Evolutionary conservation across 1,284 basidiomycete species (phyloP).

Genomic region (Hortiboletus rubellus): DNA sequence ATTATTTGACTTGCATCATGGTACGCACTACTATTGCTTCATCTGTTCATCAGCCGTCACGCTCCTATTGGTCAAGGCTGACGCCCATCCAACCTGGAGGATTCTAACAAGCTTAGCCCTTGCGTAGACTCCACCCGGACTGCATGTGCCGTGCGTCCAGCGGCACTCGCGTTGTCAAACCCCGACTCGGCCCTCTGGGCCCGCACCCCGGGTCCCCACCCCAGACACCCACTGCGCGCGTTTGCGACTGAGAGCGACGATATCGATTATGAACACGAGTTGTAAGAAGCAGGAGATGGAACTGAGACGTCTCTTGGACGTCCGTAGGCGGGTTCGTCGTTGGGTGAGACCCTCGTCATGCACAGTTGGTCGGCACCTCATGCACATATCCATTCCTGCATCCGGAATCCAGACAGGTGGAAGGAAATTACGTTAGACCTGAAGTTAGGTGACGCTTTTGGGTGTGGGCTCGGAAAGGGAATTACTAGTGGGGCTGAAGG

Average conservation of each 20-base stretch:
- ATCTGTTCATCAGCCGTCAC: background rate
- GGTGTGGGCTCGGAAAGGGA: slow-evolving; percentile 27
- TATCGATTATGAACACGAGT: slow-evolving; percentile 8
- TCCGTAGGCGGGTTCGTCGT: slow-evolving; percentile 24
- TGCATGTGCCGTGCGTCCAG: slow-evolving; percentile 70
- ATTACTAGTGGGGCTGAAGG: slow-evolving; percentile 9
- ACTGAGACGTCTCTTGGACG: slow-evolving; percentile 10
- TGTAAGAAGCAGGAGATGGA: slow-evolving; percentile 25
- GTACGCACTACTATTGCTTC: slow-evolving; percentile 38
- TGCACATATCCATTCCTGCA: slow-evolving; percentile 75
- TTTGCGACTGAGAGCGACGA: slow-evolving; percentile 41
- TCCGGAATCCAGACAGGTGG: slow-evolving; percentile 94
- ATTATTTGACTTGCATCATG: slow-evolving; percentile 74
- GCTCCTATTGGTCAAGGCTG: slow-evolving; percentile 5
- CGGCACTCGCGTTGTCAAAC: slow-evolving; percentile 63
- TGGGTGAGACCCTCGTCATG: slow-evolving; percentile 19
- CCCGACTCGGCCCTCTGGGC: slow-evolving; percentile 80
- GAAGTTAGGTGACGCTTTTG: slow-evolving; percentile 29
- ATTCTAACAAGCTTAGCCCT: slow-evolving; percentile 14
- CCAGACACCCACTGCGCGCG: slow-evolving; percentile 70
- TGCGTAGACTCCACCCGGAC: slow-evolving; percentile 73
- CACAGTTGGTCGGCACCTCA: slow-evolving; percentile 63
- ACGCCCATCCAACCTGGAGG: background rate
- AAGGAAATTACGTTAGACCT: slow-evolving; percentile 64
- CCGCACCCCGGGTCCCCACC: slow-evolving; percentile 69